Base-by-base conservation (phyloP, 768 basidiomycete species). In the Pulveroboletus sp. region DNA sequence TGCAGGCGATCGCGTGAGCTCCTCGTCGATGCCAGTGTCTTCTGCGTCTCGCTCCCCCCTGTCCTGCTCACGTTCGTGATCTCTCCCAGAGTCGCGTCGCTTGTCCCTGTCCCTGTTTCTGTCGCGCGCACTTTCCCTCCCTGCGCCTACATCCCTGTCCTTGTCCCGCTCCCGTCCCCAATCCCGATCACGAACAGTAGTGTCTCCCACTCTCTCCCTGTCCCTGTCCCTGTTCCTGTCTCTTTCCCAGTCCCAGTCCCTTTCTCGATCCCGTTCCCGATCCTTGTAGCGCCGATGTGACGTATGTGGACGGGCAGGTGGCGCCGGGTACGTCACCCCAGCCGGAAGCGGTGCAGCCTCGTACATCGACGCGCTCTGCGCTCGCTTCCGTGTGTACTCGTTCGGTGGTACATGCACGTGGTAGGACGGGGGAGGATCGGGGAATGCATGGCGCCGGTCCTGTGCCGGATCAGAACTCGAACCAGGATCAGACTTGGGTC, bases 261-360 rank as follows among this genome's bases (percentile, higher is more conserved):
- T 8, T 2, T 33, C 44, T 1, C 14, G 21, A 6, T 36, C 43
- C 4, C 39, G 21, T 8, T 26, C 44, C 4, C 15, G 26, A 0
- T 57, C 55, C 31, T 46, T 38, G 21, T 51, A 33, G 10, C 17
- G 43, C 39, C 38, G 42, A 46, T 68, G 66, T 0, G 68, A 64
- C 32, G 65, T 63, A 2, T 50, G 53, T 4, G 57, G 53, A 13
- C 68, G 65, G 1, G 27, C 8, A 1, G 66, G 68, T 6, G 68
- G 55, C 2, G 49, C 61, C 1, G 66, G 66, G 33, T 67, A 67
- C 43, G 33, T 49, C 46, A 67, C 36, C 3, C 66, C 68, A 4
- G 40, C 46, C 3, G 66, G 66, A 18, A 67, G 18, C 13, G 66
- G 66, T 27, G 66, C 51, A 5, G 55, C 42, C 13, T 66, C 66